Base-by-base conservation (phyloP, 2,329 filamentous ascomycete species). In the Trichoderma semiorbis region DNA sequence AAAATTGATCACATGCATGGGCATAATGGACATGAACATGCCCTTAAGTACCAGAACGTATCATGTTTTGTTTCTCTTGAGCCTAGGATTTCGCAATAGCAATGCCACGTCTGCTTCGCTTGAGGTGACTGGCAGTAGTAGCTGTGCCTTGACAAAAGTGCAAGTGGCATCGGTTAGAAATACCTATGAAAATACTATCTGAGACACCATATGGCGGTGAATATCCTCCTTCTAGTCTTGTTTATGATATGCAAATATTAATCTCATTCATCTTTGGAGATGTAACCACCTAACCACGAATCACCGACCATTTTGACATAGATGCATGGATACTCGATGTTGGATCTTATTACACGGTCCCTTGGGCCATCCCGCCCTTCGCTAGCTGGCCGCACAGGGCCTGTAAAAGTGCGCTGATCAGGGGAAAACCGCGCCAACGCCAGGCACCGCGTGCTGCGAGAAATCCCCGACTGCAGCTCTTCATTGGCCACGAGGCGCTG, bases 401-500 rank as follows among this genome's bases (percentile, higher is more conserved):
- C 43, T 50, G 16, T 50, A 21, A 21, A 21, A 50, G 18, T 21
- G 43, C 43, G 43, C 43, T 50, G 43, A 50, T 50, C 43, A 50
- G 43, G 43, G 43, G 43, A 43, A n/a, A 50, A 8, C 43, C 43
- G 43, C 43, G n/a, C 43, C 43, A 53, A 53, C n/a, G 47, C 47
- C 47, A 53, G 47, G 47, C 43, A 50, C 47, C 47, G 47, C 21
- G 11, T 0, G 47, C 47, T 21, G 47, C 47, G 47, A 53, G 21
- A 53, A 53, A 53, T 24, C 43, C 39, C 61, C 50, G 18, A 53
- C 50, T 10, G 16, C 61, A 12, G n/a, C n/a, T 7, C 12, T 21
- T 65, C 18, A 70, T 72, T 72, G 71, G 71, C 65, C 36, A 60
- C 26, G 16, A 43, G 18, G 69, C 39, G 16, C 36, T 28, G 53